Percentiles rank a stretch among this genome's conserved stretches.
Conservation (phyloP, 495 filamentous ascomycete genomes). For the Cenococcum geophilum region DNA sequence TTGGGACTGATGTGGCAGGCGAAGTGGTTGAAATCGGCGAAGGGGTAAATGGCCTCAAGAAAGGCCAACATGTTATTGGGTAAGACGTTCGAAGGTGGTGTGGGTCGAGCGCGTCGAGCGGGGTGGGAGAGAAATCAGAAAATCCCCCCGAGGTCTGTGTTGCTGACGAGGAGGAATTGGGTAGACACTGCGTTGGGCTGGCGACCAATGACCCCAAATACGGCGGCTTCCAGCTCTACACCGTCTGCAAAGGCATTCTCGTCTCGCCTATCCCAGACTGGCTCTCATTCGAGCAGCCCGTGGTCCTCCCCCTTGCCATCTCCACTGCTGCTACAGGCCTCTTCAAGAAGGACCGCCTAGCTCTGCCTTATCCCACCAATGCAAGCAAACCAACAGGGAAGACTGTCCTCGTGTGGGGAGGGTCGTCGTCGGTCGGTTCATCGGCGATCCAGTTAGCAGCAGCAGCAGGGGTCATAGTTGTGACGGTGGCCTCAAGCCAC, state of each 20-base stretch:
- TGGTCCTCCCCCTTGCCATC: constrained; percentile 50
- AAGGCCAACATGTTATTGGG: constrained; percentile 44
- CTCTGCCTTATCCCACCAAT: constrained; percentile 37
- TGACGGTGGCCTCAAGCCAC: constrained; percentile 48
- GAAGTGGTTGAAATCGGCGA: constrained; percentile 42
- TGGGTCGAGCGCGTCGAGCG: no score
- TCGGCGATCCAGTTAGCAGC: constrained; percentile 57
- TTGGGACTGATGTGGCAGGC: constrained; percentile 44
- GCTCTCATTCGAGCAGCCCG: constrained; percentile 44
- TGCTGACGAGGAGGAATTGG: background rate
- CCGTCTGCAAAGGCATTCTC: constrained; percentile 36
- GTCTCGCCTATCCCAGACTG: constrained; percentile 44
- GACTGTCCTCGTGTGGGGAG: constrained; percentile 55
- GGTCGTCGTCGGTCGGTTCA: constrained; percentile 52
- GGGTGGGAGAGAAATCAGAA: no score
- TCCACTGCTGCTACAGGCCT: constrained; percentile 51
- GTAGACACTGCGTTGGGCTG: constrained; percentile 34
- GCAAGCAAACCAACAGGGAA: constrained; percentile 35
- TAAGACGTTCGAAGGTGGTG: constrained; percentile 12
- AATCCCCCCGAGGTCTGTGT: no score
- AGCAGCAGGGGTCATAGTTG: constrained; percentile 53
- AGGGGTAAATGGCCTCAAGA: constrained; percentile 41
- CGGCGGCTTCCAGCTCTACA: constrained; percentile 48
- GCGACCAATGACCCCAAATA: constrained; percentile 27
- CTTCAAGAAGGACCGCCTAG: constrained; percentile 43